phyloP scores from a whole-genome alignment of 768 basidiomycete species.

The Suillus tomentosus region DNA sequence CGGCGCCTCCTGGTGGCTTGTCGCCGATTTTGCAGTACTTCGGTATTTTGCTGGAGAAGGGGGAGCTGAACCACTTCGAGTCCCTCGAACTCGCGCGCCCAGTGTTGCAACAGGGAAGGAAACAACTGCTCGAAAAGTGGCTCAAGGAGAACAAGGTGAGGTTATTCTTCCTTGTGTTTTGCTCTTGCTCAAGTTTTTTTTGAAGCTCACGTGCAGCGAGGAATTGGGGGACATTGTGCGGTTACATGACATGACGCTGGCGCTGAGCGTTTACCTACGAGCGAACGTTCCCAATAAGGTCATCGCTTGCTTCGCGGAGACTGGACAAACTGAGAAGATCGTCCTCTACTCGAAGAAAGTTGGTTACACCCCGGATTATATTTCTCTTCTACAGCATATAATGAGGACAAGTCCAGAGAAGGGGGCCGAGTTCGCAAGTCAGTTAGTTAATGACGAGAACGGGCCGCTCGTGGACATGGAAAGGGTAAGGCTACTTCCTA shows the following conservation, averaged over 20 bases:
- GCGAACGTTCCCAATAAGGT: conserved; percentile 99
- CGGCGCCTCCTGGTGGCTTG: conserved; percentile 85
- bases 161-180: conserved; percentile 7
- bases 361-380: conserved; percentile 90
- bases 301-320: conserved; percentile 98
- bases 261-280: conserved; percentile 94
- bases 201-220: conserved; percentile 94
- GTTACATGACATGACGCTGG: conserved; percentile 93
- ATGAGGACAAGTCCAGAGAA: conserved; percentile 97
- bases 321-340: conserved; percentile 98
- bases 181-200: conserved; percentile 5
- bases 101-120: conserved; percentile 93
- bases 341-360: conserved; percentile 98
- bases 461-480: conserved; percentile 95
- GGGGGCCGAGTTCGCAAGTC: conserved; percentile 96
- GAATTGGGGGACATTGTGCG: conserved; percentile 98
- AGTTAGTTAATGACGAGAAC: conserved; percentile 89
- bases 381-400: conserved; percentile 89
- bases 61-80: conserved; percentile 95
- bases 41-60: conserved; percentile 97
- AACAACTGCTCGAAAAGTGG: conserved; percentile 98
- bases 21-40: conserved; percentile 99
- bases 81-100: conserved; percentile 95
- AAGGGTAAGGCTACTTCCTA: conserved; percentile 50
- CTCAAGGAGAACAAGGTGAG: conserved; percentile 96